Percentiles rank a stretch among this genome's conserved stretches.
Conservation (phyloP, 2,329 filamentous ascomycete species). For the Bipolaris bicolor region DNA sequence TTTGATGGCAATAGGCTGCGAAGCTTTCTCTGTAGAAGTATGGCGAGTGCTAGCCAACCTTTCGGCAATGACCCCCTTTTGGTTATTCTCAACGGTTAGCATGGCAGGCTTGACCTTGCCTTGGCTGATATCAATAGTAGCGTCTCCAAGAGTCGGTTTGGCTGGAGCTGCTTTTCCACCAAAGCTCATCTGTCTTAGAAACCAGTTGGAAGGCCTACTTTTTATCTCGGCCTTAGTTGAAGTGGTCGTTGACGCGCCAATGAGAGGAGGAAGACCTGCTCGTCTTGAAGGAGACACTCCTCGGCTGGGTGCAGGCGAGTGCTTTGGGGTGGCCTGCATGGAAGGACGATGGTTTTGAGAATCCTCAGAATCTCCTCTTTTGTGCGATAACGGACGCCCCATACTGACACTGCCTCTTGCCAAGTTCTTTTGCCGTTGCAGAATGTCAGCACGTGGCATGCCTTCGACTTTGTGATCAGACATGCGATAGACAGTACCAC, state of each 20-base stretch:
- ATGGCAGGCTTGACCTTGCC: constrained; percentile 44
- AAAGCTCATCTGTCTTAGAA: constrained; percentile 50
- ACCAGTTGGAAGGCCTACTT: constrained; percentile 41
- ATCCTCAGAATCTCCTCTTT: constrained; percentile 35
- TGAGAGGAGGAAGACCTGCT: constrained; percentile 23
- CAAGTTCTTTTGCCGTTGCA: constrained; percentile 36
- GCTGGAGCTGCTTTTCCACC: constrained; percentile 39
- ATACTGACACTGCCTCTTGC: constrained; percentile 15
- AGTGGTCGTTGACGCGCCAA: constrained; percentile 6
- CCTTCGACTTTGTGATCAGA: constrained; percentile 21
- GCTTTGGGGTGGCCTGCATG: constrained; percentile 27
- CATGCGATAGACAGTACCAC: constrained; percentile 19
- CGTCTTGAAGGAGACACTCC: constrained; percentile 38
- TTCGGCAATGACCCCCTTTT: constrained; percentile 46
- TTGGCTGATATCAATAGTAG: constrained; percentile 42
- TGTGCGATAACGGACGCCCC: constrained; percentile 26
- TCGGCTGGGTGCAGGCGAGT: constrained; percentile 40
- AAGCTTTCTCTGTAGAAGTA: constrained; percentile 40
- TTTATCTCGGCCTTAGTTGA: constrained; percentile 23
- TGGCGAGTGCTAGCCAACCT: constrained; percentile 45
- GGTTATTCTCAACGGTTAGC: constrained; percentile 44
- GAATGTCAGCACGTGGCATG: constrained; percentile 39
- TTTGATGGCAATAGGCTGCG: constrained; percentile 49
- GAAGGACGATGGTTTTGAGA: constrained; percentile 26
- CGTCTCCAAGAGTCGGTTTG: constrained; percentile 38